Evolutionary conservation across 371 early-diverging fungal genomes (phyloP).

Genomic region (Cokeromyces recurvatus): DNA sequence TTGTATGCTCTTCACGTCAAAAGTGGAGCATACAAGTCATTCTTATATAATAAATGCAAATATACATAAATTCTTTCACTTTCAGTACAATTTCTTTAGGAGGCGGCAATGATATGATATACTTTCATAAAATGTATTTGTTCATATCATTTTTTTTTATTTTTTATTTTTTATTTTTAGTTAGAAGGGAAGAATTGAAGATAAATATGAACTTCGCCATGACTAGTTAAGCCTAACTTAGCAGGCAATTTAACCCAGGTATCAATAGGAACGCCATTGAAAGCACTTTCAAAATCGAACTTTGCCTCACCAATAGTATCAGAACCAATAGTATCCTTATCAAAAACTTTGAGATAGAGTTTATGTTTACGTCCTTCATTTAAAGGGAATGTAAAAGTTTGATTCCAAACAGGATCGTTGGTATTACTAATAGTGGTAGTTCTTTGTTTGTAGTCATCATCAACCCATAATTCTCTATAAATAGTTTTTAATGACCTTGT

Average conservation of each 20-base stretch:
- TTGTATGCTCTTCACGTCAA: no score
- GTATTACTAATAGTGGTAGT: slow-evolving; percentile 53
- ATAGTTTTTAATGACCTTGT: not conserved
- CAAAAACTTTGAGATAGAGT: slow-evolving; percentile 36
- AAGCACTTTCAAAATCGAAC: slow-evolving; percentile 18
- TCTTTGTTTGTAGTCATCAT: slow-evolving; percentile 24
- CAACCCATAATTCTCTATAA: slow-evolving; percentile 21
- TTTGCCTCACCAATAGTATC: slow-evolving; percentile 44
- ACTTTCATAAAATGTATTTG: no score
- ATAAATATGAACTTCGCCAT: slow-evolving; percentile 27
- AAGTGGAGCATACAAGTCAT: no score
- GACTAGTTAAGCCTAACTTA: slow-evolving; percentile 21
- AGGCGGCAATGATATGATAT: no score
- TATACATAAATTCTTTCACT: no score
- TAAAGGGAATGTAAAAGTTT: slow-evolving; percentile 26
- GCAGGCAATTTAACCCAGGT: slow-evolving; percentile 30
- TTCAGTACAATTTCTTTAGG: no score
- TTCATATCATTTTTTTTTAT: no score
- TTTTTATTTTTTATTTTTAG: no score
- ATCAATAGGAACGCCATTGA: slow-evolving; percentile 22
- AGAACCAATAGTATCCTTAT: slow-evolving; percentile 32
- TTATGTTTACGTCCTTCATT: slow-evolving; percentile 17
- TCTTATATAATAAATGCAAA: no score
- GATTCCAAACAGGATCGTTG: slow-evolving; percentile 30
- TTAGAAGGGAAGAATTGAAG: slow-evolving; percentile 6